Evolutionary conservation across 495 filamentous ascomycete species (phyloP).

Genomic region (Tuber aestivum): DNA sequence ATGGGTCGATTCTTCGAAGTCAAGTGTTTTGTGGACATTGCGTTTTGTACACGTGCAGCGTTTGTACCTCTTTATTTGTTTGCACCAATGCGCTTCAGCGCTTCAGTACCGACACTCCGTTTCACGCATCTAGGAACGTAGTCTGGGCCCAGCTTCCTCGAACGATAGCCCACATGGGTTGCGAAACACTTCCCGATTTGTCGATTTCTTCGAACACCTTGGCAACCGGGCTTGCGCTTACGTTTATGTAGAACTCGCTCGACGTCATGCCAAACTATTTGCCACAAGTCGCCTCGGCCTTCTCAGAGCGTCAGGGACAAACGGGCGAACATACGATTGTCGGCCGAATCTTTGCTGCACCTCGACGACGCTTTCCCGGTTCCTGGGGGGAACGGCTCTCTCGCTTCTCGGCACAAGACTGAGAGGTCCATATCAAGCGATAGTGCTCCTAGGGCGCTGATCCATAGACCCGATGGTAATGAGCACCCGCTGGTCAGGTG

Average conservation of each 20-base stretch:
- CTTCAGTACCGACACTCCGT: constrained; percentile 14
- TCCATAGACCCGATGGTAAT: constrained; percentile 9
- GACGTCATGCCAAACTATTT: constrained; percentile 58
- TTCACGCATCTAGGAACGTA: constrained; percentile 42
- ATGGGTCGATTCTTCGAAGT: constrained; percentile 44
- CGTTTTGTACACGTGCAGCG: constrained; percentile 47
- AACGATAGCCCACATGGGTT: constrained; percentile 53
- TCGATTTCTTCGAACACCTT: constrained; percentile 9
- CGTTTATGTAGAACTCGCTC: constrained; percentile 49
- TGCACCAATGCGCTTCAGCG: not conserved
- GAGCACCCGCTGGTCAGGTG: not conserved
- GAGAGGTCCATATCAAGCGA: not conserved
- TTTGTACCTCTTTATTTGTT: constrained; percentile 34
- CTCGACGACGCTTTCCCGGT: constrained; percentile 29
- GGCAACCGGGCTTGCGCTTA: constrained; percentile 21
- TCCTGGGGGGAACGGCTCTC: constrained; percentile 22
- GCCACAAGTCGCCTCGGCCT: constrained; percentile 53
- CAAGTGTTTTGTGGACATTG: constrained; percentile 52
- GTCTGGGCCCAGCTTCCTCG: constrained; percentile 53
- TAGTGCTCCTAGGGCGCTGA: constrained; percentile 12
- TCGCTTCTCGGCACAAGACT: constrained; percentile 15
- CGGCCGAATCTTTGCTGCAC: constrained; percentile 37
- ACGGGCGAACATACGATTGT: constrained; percentile 15
- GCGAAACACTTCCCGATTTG: constrained; percentile 13
- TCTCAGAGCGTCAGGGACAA: constrained; percentile 48